Base-by-base conservation (phyloP, 305 asterid genomes). In the Rubia occidens region DNA sequence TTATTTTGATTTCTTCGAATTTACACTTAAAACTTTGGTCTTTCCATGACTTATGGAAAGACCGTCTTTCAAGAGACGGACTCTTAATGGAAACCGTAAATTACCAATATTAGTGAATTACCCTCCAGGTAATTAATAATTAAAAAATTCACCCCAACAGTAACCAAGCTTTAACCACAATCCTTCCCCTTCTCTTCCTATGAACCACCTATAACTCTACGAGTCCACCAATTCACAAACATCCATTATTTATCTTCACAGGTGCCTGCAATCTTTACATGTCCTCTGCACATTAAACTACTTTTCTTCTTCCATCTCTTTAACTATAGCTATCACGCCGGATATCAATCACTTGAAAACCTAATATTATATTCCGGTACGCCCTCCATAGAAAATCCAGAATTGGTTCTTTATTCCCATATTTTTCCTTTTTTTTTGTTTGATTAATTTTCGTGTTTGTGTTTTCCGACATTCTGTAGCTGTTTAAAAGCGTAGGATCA, bases 251-350 rank as follows among this genome's bases (percentile, higher is more conserved):
- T 63, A 15, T 63, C 17, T 63, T 37, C 51, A 15, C 54, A 11
- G 44, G 51, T 71, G 54, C 43, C 72, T 69, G 70, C 70, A 65
- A 65, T 71, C 75, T 71, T 71, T 71, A 40, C 75, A 71, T 64
- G 75, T 53, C 14, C 55, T 51, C 32, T 59, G 49, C 24, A 51
- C 20, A 55, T 20, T 55, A 55, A 13, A 63, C 56, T 18, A 63
- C 58, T 53, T 64, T 39, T 71, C 66, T 71, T 63, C 64, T 15
- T 49, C 56, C 24, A 43, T 21, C 49, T 49, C 69, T 63, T 60
- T 60, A 26, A 10, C 64, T 71, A 62, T n/a, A 64, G 39, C 66
- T 45, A 29, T 29, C 59, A 43, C 17, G 9, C 56, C 18, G 26
- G 39, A 47, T 13, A 71, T 60, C 7, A 55, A 26, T 37, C 60